Evolutionary conservation across 2,329 filamentous ascomycete genomes (phyloP), one percentile per base, ranked within the genome.

Genomic region (Trichoderma sp.): DNA sequence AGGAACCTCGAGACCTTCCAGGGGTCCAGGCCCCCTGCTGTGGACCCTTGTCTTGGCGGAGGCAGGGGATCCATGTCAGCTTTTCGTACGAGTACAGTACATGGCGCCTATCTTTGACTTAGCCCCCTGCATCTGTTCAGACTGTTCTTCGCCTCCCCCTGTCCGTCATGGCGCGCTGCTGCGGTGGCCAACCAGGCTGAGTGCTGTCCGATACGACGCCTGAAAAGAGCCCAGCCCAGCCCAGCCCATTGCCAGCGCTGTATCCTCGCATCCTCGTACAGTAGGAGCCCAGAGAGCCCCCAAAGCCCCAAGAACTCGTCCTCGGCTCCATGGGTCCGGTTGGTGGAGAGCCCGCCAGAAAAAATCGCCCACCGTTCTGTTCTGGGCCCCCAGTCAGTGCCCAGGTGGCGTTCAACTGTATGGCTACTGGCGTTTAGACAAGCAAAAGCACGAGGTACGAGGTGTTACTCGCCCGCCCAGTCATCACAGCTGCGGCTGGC

Each of bases 161-260:
- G 45, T 21, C 45, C 9, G 18, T 53, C 45, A 53, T 21, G 45
- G n/a, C 45, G 45, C 45, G 41, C 41, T 53, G 45, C 45, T 38
- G 72, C 71, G 75, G 75, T 76, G 75, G 71, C 75, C 75, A 76
- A 76, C 72, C 75, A 76, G 75, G 41, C 41, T 45, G 41, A 45
- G 41, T 45, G 16, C 16, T 2, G 41, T 45, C 16, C 60, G 38
- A 38, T 38, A 21, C 45, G 45, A 53, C 18, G 45, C 45, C 45
- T 21, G 45, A 21, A 29, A 29, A n/a, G 35, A 45, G 56, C 63
- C 59, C 62, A 71, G 64, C 60, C 24, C 41, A 50, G 45, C 45
- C 45, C 33, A 16, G 50, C 53, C 41, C 41, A 45, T 45, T 45
- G 41, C 41, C 41, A 45, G 41, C 16, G 41, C 41, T 41, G 38